Base-by-base conservation (phyloP, 2,329 filamentous ascomycete species). In the Rhytidhysteron rufulum region DNA sequence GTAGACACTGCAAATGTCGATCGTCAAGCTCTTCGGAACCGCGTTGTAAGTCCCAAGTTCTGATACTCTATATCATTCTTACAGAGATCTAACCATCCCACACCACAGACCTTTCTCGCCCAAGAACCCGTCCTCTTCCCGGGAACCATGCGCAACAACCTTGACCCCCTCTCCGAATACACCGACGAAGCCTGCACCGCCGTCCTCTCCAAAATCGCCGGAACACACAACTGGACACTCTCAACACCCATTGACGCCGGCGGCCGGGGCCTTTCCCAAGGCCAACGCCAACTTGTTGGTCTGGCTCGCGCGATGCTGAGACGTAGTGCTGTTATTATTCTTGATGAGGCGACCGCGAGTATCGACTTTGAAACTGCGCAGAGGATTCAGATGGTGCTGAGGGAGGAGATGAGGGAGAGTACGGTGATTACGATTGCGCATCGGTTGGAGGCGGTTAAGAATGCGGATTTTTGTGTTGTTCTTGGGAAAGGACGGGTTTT, bases 351-450 rank as follows among this genome's bases (percentile, higher is more conserved):
- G 3, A 83, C 80, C 2, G 80, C 80, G 2, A 79, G 75, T 35
- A 80, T 83, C 45, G 81, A 85, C 56, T 70, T 73, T 38, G 78
- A 82, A 46, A 83, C 79, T 1, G 78, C 79, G 13, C 66, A 68
- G 51, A 59, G 73, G 43, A 78, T 81, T 33, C 75, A 80, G 53
- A 63, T 67, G 38, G 68, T 80, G 15, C 54, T 81, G 53, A 65
- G 75, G 34, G 74, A 77, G 49, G 77, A 80, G 58, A 68, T 80
- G 69, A 67, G 60, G 35, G 69, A 71, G 42, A 78, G 74, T 45
- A 85, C 81, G 0, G 80, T 85, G 11, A 74, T 85, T 41, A 81
- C 77, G 1, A 80, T 85, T 61, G 81, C 80, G 16, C 81, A 85
- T 69, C 70, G 81, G 2, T 61, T 82, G 5, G 77, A 82, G 54